phyloP scores from a whole-genome alignment of 345 rosid genomes.

The Cochlearia excelsa region DNA sequence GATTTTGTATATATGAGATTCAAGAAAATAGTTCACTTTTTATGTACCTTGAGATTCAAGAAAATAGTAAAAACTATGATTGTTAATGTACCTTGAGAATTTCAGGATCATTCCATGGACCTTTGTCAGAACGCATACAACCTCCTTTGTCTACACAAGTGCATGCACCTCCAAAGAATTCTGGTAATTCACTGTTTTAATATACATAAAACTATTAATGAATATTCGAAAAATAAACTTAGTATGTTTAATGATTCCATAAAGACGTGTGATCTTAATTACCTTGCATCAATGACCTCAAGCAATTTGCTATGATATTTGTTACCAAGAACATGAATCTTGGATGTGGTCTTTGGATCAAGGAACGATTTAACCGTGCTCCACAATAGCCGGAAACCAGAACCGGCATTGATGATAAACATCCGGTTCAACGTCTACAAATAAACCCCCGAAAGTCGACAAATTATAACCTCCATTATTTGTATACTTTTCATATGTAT shows the following conservation, averaged over 20 bases:
- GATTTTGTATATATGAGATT: slow-evolving; percentile 1
- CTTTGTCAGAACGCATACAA: slow-evolving; percentile 95
- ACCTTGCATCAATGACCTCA: slow-evolving; percentile 90
- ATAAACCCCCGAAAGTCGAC: background rate
- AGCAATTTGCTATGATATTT: slow-evolving; percentile 94
- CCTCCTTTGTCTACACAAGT: slow-evolving; percentile 91
- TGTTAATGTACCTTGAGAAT: slow-evolving; percentile 60
- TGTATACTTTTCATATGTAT: background rate
- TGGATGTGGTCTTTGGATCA: slow-evolving; percentile 85
- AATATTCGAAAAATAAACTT: background rate
- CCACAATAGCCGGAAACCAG: slow-evolving; percentile 95
- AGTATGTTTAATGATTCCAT: background rate
- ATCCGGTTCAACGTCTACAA: slow-evolving; percentile 84
- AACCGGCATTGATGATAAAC: slow-evolving; percentile 95
- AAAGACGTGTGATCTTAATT: slow-evolving; percentile 4
- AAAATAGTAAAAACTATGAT: background rate
- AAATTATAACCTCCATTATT: background rate
- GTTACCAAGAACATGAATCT: slow-evolving; percentile 97
- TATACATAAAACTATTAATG: background rate
- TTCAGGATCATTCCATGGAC: slow-evolving; percentile 96
- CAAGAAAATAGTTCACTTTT: background rate
- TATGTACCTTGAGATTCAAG: slow-evolving; percentile 53
- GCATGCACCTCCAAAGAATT: slow-evolving; percentile 89
- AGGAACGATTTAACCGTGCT: slow-evolving; percentile 82
- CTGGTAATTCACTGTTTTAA: slow-evolving; percentile 81